phyloP scores from a whole-genome alignment of 345 rosid species.

The Citrus cavaleriei region DNA sequence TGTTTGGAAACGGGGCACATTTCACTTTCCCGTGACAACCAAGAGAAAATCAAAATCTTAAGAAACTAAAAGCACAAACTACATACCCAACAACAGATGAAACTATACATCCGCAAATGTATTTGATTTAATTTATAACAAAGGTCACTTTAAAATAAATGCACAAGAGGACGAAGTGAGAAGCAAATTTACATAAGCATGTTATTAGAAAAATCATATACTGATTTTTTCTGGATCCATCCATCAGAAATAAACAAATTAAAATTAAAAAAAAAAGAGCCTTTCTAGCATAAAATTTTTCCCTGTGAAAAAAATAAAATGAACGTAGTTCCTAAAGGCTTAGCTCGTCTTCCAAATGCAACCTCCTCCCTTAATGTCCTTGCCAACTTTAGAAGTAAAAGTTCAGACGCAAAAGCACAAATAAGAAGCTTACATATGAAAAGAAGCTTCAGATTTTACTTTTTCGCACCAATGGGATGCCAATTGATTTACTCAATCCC shows the following conservation, averaged over 20 bases:
- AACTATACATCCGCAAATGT: too few relatives aligned
- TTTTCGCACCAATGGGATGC: slow-evolving; percentile 50
- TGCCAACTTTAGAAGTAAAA: slow-evolving; percentile 1
- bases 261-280: too few relatives aligned
- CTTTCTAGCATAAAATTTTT: too few relatives aligned
- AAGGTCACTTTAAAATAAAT: background rate
- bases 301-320: slow-evolving; percentile 2
- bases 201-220: background rate
- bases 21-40: too few relatives aligned
- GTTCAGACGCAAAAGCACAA: slow-evolving; percentile 25
- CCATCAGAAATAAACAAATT: background rate
- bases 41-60: too few relatives aligned
- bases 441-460: slow-evolving; percentile 55
- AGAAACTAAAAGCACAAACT: too few relatives aligned
- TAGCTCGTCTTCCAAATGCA: background rate
- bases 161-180: background rate
- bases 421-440: slow-evolving; percentile 44
- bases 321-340: background rate
- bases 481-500: slow-evolving; percentile 47
- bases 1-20: too few relatives aligned
- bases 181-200: background rate
- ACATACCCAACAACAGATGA: too few relatives aligned
- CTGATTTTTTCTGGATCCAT: background rate
- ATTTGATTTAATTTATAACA: background rate
- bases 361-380: slow-evolving; percentile 4